phyloP scores from a whole-genome alignment of 2,329 filamentous ascomycete species.

The Sporothrix pallida region DNA sequence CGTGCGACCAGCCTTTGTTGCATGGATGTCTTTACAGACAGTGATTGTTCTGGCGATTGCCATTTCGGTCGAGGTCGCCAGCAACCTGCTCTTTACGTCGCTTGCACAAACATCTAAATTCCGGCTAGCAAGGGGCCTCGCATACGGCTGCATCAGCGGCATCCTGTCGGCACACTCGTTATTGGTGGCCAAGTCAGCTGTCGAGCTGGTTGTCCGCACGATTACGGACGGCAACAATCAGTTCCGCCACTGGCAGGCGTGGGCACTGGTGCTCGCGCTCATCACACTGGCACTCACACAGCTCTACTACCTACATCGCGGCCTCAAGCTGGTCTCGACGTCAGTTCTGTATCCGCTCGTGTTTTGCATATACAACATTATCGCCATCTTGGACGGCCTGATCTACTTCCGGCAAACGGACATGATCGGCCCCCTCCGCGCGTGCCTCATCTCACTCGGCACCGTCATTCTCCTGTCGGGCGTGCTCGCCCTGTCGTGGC shows the following conservation, averaged over 20 bases:
- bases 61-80: constrained; percentile 62
- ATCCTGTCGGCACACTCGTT: constrained; percentile 93
- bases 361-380: constrained; percentile 99
- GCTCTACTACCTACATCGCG: constrained; percentile 92
- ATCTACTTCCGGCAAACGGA: constrained; percentile 95
- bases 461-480: constrained; percentile 85
- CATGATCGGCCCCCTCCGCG: constrained; percentile 75
- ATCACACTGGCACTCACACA: constrained; percentile 83
- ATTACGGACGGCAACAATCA: constrained; percentile 86
- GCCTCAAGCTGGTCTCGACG: constrained; percentile 92
- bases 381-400: constrained; percentile 93
- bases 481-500: constrained; percentile 91
- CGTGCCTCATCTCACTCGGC: constrained; percentile 81
- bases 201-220: constrained; percentile 88
- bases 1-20: constrained; percentile 73
- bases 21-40: constrained; percentile 86
- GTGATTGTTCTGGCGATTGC: constrained; percentile 74
- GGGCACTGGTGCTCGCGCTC: constrained; percentile 84
- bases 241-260: constrained; percentile 94
- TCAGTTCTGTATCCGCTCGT: constrained; percentile 95
- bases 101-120: constrained; percentile 66
- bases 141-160: constrained; percentile 88
- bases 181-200: constrained; percentile 92
- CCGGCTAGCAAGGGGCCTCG: constrained; percentile 72
- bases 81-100: constrained; percentile 48